These are phyloP conservation scores for Pseudozyma sp. DNA, from an alignment of 1,284 basidiomycete species.

Conservation along the genomic window DNA sequence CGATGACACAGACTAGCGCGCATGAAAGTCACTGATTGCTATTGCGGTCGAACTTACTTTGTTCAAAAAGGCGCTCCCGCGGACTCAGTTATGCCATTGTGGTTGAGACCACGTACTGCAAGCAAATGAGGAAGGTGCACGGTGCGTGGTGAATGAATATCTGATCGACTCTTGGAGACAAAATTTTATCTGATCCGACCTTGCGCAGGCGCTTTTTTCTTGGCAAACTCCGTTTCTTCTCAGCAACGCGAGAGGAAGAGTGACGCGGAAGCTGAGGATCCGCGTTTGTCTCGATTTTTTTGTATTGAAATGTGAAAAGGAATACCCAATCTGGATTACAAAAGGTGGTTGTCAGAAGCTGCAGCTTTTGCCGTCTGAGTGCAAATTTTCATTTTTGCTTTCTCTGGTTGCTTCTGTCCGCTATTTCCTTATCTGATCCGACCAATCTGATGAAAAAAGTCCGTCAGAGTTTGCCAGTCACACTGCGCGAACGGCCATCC, in stretches of 20 bases:
- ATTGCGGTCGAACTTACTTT: neutral
- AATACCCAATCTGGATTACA: too few relatives aligned
- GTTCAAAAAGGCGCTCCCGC: too few relatives aligned
- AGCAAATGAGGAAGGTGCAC: too few relatives aligned
- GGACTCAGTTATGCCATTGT: too few relatives aligned
- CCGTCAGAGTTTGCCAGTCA: neutral
- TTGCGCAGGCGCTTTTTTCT: conserved; percentile 6
- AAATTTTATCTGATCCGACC: conserved; percentile 30
- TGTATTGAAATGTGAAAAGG: too few relatives aligned
- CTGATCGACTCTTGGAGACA: neutral
- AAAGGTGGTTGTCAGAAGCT: too few relatives aligned
- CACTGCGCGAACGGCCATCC: neutral
- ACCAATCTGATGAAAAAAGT: conserved; percentile 26
- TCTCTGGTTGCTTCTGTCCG: neutral
- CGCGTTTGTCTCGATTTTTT: neutral
- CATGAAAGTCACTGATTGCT: neutral
- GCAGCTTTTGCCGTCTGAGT: conserved; percentile 3
- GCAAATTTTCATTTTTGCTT: conserved; percentile 7
- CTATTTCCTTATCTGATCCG: conserved; percentile 36
- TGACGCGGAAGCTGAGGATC: neutral
- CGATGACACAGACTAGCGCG: neutral
- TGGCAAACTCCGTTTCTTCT: conserved; percentile 17
- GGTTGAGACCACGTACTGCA: too few relatives aligned
- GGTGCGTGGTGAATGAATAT: neutral
- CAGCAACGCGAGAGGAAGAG: neutral